Conservation (phyloP, 108 stramenopile genomes). For the Cyclotella cryptica region DNA sequence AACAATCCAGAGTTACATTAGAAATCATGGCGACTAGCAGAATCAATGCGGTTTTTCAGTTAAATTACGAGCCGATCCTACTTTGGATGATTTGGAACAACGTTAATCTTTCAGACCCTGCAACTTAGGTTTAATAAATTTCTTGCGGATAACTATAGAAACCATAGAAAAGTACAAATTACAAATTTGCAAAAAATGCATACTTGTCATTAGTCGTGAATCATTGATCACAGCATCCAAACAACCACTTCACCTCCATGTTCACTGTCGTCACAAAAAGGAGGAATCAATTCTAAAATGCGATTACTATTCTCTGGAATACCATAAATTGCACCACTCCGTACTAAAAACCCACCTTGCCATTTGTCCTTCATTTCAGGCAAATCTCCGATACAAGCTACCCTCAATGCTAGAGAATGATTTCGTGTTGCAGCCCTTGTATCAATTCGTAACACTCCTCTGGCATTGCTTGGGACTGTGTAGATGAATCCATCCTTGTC, state of each 20-base stretch:
- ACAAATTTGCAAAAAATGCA: no score
- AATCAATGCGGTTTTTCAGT: no score
- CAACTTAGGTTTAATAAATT: no score
- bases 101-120: no score
- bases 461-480: conserved; percentile 74
- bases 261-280: neutral
- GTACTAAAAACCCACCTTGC: conserved; percentile 64
- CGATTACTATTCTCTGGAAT: conserved; percentile 42
- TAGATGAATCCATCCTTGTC: conserved; percentile 79
- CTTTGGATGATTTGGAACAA: neutral
- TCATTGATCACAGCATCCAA: conserved; percentile 12
- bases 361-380: conserved; percentile 78
- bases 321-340: conserved; percentile 29
- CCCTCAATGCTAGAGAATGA: conserved; percentile 31
- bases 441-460: conserved; percentile 69
- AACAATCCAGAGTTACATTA: no score
- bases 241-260: neutral
- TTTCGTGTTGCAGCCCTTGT: conserved; percentile 27
- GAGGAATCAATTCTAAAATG: conserved; percentile 33
- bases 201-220: neutral
- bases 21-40: no score
- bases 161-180: no score
- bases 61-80: neutral
- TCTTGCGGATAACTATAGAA: no score
- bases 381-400: conserved; percentile 67